phyloP scores from a whole-genome alignment of 768 basidiomycete species.

The Tulasnella sp. region DNA sequence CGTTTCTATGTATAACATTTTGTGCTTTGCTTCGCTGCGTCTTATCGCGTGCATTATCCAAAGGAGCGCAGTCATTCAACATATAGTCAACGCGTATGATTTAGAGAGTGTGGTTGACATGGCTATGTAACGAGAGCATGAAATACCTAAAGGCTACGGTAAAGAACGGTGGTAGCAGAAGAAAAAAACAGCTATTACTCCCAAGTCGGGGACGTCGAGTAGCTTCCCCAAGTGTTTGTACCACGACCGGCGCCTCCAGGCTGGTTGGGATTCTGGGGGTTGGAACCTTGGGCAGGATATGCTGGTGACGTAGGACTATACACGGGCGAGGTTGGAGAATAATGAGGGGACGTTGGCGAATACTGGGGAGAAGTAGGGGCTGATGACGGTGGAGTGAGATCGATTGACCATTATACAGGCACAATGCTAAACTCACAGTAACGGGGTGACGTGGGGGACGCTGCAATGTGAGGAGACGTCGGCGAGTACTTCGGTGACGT shows the following conservation, averaged over 20 bases:
- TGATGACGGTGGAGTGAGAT: slow-evolving; percentile 24
- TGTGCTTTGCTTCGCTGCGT: background rate
- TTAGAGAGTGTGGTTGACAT: background rate
- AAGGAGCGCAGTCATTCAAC: background rate
- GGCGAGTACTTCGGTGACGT: slow-evolving; percentile 90
- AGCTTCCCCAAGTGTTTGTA: background rate
- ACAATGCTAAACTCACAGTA: slow-evolving; percentile 49
- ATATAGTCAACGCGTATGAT: background rate
- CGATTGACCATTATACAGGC: background rate
- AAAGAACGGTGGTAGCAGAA: background rate
- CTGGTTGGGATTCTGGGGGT: background rate
- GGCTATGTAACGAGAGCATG: background rate
- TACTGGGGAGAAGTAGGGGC: slow-evolving; percentile 82
- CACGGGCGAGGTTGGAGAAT: slow-evolving; percentile 76
- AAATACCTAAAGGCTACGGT: background rate
- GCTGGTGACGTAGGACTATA: slow-evolving; percentile 33
- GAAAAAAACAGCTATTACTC: background rate
- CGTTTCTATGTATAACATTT: background rate
- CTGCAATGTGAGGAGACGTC: slow-evolving; percentile 56
- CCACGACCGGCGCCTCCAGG: background rate
- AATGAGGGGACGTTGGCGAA: slow-evolving; percentile 76
- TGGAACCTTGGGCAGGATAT: background rate
- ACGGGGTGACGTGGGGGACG: slow-evolving; percentile 34
- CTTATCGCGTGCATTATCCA: background rate
- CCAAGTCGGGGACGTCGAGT: background rate